A percentile compares a stretch with the other conserved stretches of the same genome.
These are phyloP conservation scores for Thielaviopsis musarum DNA, from an alignment of 2,329 filamentous ascomycete species.

Conservation along the genomic window DNA sequence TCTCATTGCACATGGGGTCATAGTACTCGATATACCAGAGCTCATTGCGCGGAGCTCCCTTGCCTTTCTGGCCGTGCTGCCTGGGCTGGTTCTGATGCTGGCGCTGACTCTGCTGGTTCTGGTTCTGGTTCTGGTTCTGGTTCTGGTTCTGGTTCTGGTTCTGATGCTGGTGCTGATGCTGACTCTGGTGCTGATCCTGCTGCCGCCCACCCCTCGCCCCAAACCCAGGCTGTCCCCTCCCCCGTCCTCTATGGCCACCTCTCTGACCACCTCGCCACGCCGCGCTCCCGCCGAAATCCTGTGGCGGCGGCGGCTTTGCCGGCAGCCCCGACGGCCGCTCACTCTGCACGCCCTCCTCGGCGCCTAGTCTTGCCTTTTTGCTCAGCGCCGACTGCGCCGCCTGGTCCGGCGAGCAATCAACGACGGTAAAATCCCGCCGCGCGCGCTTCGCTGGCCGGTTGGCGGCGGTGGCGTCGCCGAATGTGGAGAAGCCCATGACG, in stretches of 20 bases:
- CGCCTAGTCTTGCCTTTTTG: slow-evolving; percentile 19
- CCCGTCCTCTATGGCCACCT: background rate
- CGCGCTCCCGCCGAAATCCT: background rate
- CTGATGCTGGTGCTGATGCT: background rate
- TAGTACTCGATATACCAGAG: slow-evolving; percentile 53
- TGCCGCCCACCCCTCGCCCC: no score
- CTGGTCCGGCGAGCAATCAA: background rate
- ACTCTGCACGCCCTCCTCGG: background rate
- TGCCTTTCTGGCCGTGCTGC: slow-evolving; percentile 1
- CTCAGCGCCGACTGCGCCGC: background rate
- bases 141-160: background rate
- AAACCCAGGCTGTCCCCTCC: background rate
- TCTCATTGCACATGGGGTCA: slow-evolving; percentile 49
- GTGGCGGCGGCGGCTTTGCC: background rate
- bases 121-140: no score
- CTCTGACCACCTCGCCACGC: background rate
- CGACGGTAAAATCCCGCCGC: slow-evolving; percentile 6
- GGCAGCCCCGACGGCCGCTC: background rate
- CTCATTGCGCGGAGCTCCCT: slow-evolving; percentile 9
- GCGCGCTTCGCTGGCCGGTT: slow-evolving; percentile 46
- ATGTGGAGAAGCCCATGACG: slow-evolving; percentile 58
- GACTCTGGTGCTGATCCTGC: background rate
- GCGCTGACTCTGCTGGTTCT: background rate
- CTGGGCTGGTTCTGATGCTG: background rate
- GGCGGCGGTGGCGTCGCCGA: slow-evolving; percentile 35